Conservation (phyloP, 495 filamentous ascomycete species). For the Sphaerosporella brunnea region DNA sequence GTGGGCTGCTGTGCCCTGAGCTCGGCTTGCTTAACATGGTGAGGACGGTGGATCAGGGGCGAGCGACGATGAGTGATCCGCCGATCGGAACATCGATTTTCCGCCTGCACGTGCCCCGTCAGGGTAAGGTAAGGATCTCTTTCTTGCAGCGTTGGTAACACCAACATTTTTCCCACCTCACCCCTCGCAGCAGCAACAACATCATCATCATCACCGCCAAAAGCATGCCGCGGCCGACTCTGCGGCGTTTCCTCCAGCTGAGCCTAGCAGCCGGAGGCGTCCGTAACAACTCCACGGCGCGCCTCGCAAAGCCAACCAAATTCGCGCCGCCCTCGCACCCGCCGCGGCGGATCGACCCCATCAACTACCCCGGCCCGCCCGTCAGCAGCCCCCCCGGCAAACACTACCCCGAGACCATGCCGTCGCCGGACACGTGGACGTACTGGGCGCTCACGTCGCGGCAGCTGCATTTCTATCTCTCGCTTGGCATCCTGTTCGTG, state of each 20-base stretch:
- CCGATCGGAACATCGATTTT: too few species aligned
- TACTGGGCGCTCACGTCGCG: slow-evolving; percentile 24
- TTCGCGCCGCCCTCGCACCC: slow-evolving; percentile 23
- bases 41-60: too few species aligned
- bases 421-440: slow-evolving; percentile 20
- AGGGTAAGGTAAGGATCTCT: too few species aligned
- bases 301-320: slow-evolving; percentile 24
- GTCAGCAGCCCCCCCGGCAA: slow-evolving; percentile 10
- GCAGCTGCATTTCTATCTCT: slow-evolving; percentile 22
- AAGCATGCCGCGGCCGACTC: neutral
- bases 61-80: too few species aligned
- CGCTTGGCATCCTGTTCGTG: slow-evolving; percentile 16
- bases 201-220: neutral
- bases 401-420: slow-evolving; percentile 21
- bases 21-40: too few species aligned
- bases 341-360: slow-evolving; percentile 12
- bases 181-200: too few species aligned
- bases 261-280: too few species aligned
- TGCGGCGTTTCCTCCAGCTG: neutral
- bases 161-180: too few species aligned
- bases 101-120: too few species aligned
- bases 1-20: too few species aligned
- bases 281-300: slow-evolving; percentile 1
- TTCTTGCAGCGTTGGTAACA: too few species aligned
- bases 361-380: slow-evolving; percentile 20